Evolutionary conservation across 192 early-diverging fungal species (phyloP).

Genomic region (Gorgonomyces haynaldii): DNA sequence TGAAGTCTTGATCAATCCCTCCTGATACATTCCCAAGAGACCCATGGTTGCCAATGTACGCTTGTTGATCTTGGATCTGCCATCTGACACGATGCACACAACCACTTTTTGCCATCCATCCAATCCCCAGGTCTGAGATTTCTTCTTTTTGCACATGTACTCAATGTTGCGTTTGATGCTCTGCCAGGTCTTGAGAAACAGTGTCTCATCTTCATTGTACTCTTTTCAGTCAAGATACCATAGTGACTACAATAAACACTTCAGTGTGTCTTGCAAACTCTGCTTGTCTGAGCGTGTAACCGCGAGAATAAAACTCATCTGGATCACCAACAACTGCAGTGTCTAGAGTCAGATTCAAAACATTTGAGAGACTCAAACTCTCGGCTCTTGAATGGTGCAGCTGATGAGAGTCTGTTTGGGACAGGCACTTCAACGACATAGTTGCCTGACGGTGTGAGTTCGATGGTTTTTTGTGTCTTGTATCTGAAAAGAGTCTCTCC

Average conservation of each 20-base stretch:
- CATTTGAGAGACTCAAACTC: constrained; percentile 11
- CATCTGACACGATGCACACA: constrained; percentile 50
- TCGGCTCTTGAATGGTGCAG: background rate
- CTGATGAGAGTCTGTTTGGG: constrained; percentile 1
- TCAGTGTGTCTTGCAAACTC: constrained; percentile 60
- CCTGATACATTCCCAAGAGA: constrained; percentile 69
- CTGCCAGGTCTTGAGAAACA: constrained; percentile 75
- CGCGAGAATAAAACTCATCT: constrained; percentile 55
- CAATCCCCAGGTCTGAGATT: constrained; percentile 57
- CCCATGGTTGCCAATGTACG: constrained; percentile 52
- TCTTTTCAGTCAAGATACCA: constrained; percentile 23
- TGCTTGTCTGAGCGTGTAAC: constrained; percentile 55
- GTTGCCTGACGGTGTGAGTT: constrained; percentile 29
- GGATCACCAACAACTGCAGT: constrained; percentile 78
- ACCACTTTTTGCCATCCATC: constrained; percentile 37
- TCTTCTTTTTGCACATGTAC: constrained; percentile 63
- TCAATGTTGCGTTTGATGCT: constrained; percentile 83
- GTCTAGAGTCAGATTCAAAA: constrained; percentile 31
- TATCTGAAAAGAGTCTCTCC: constrained; percentile 22
- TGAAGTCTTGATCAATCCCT: constrained; percentile 22
- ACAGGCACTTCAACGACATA: constrained; percentile 38
- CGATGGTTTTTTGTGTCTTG: constrained; percentile 31
- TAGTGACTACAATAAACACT: constrained; percentile 84
- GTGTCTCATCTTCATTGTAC: constrained; percentile 71
- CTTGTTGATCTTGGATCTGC: constrained; percentile 61